Percentiles rank a stretch among this genome's conserved stretches.
Evolutionary conservation across 1,284 basidiomycete genomes (phyloP).

Genomic region (Melampsora americana): DNA sequence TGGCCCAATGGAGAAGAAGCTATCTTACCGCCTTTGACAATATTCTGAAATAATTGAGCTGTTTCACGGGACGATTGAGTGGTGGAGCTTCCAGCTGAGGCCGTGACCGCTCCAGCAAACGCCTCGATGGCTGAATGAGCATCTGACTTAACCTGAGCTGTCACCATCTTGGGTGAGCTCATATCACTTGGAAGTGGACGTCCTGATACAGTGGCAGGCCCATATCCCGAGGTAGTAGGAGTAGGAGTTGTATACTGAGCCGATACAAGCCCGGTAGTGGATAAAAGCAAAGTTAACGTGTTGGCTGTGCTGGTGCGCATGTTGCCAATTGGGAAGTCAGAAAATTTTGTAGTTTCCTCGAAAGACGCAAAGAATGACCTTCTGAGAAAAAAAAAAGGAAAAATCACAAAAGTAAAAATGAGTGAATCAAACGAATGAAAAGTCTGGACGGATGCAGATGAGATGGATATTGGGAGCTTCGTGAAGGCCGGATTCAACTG

Average conservation of each 20-base stretch:
- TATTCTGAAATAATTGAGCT: constrained; percentile 22
- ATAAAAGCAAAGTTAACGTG: background rate
- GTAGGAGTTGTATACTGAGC: background rate
- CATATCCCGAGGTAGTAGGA: background rate
- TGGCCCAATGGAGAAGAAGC: background rate
- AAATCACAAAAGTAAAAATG: no score
- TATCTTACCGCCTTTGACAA: constrained; percentile 42
- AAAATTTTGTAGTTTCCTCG: background rate
- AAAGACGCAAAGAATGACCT: no score
- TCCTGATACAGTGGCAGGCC: constrained; percentile 27
- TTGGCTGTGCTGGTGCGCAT: background rate
- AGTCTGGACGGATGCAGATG: no score
- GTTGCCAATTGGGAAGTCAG: background rate
- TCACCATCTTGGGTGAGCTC: constrained; percentile 12
- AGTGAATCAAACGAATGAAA: no score
- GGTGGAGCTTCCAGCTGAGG: constrained; percentile 15
- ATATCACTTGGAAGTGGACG: constrained; percentile 16
- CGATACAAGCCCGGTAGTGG: background rate
- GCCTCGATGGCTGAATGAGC: constrained; percentile 27
- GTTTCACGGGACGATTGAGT: constrained; percentile 43
- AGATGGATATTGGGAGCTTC: no score
- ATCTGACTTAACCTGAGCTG: constrained; percentile 30
- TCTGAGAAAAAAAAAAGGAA: no score
- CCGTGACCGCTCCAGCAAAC: constrained; percentile 17
- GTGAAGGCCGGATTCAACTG: no score